Conservation (phyloP, 2,329 filamentous ascomycete genomes). For the Aureobasidium musti region DNA sequence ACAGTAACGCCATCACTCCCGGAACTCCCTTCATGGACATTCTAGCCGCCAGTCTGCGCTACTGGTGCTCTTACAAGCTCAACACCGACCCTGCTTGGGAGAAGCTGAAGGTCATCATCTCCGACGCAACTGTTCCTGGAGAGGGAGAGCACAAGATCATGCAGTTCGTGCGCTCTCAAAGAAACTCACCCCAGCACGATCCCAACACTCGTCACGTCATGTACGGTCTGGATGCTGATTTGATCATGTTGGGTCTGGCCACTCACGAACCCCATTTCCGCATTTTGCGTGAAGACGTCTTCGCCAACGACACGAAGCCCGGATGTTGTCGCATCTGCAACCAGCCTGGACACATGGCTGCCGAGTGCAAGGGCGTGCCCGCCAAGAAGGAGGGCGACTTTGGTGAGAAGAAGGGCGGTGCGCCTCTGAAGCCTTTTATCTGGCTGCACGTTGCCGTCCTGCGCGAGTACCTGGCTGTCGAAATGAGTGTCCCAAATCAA, state of each 20-base stretch:
- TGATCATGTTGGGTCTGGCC: conserved; percentile 96
- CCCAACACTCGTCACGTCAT: conserved; percentile 98
- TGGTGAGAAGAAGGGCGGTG: conserved; percentile 74
- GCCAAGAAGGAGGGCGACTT: conserved; percentile 73
- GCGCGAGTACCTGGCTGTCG: conserved; percentile 88
- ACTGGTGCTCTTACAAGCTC: conserved; percentile 97
- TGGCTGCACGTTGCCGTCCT: conserved; percentile 94
- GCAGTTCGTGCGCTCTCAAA: conserved; percentile 94
- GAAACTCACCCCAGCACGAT: conserved; percentile 85
- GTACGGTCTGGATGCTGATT: conserved; percentile 94
- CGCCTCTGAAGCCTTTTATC: conserved; percentile 85
- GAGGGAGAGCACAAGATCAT: conserved; percentile 99
- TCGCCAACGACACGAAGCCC: conserved; percentile 81
- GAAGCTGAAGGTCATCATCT: conserved; percentile 96
- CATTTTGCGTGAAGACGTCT: conserved; percentile 94
- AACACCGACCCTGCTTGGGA: conserved; percentile 97
- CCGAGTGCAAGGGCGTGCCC: conserved; percentile 76
- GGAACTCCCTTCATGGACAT: conserved; percentile 99
- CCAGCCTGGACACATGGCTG: conserved; percentile 86
- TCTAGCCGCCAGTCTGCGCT: conserved; percentile 82
- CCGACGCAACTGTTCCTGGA: conserved; percentile 94
- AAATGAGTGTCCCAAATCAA: conserved; percentile 79
- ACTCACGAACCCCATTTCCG: conserved; percentile 98
- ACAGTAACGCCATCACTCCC: conserved; percentile 84
- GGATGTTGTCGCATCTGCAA: conserved; percentile 86